Evolutionary conservation across 2,329 filamentous ascomycete genomes (phyloP), one percentile per base, ranked within the genome.

Genomic region (Claviceps sp.): DNA sequence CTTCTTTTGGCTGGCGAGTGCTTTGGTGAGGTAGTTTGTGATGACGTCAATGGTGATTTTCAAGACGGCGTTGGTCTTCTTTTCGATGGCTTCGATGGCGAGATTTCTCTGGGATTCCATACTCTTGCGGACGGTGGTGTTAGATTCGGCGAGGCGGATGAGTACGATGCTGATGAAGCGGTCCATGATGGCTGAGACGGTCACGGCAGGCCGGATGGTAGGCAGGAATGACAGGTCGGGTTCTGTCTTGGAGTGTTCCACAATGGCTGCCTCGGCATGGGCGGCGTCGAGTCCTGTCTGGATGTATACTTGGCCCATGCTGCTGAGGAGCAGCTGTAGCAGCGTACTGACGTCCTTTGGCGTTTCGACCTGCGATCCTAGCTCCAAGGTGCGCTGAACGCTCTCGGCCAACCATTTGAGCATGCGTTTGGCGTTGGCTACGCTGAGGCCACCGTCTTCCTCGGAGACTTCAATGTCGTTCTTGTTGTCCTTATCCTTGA

Each of bases 371-470:
- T 83, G 83, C 23, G 87, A 85, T 23, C 87, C 89, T n/a, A 98
- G 75, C 66, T 98, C 93, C 9, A 98, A 75, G 0, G 89, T 88
- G 56, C 93, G 78, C 40, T 93, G 86, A 23, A 98, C 91, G 55
- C 88, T 89, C 71, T 98, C 93, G 2, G 93, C 93, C 42, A 98
- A 73, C 93, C 93, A 98, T 64, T 88, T 94, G 54, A 98, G 78
- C 90, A 98, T 98, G 52, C 93, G 80, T 70, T 97, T 97, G n/a
- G 90, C 88, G 64, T 86, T 89, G n/a, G 81, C 75, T 4, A 94
- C 74, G 58, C 83, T 91, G 26, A 97, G 72, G 52, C 82, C 76
- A 37, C 93, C 93, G 61, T 98, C 91, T 62, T 91, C 83, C 54
- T 97, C 93, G 0, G 85, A 83, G 36, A 97, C 86, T 63, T 95